phyloP scores from a whole-genome alignment of 352 stramenopile genomes.

The Pythium coloratum region DNA sequence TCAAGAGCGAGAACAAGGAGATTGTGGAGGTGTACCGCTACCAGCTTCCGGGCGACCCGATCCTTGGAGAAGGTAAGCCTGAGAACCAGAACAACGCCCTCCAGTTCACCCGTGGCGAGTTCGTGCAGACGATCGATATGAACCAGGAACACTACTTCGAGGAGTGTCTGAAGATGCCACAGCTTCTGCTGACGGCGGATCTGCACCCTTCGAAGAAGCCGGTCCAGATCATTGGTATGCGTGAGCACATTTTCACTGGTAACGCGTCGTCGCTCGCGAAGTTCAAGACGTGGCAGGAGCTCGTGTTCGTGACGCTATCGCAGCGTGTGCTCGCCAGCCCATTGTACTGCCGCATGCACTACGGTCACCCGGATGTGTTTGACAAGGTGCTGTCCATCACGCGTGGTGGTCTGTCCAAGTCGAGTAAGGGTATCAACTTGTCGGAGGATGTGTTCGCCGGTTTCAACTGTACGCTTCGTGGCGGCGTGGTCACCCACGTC shows the following conservation, averaged over 20 bases:
- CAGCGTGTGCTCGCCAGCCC: slow-evolving; percentile 78
- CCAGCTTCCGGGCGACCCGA: slow-evolving; percentile 76
- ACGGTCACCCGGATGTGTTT: slow-evolving; percentile 84
- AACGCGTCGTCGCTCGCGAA: slow-evolving; percentile 81
- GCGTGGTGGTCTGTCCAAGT: slow-evolving; percentile 74
- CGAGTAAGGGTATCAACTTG: slow-evolving; percentile 83
- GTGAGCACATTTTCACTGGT: slow-evolving; percentile 86
- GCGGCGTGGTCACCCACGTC: slow-evolving; percentile 76
- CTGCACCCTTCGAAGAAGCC: slow-evolving; percentile 67
- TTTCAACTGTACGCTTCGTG: slow-evolving; percentile 78
- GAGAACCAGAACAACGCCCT: slow-evolving; percentile 88
- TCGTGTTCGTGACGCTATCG: slow-evolving; percentile 84
- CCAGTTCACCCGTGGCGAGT: slow-evolving; percentile 80
- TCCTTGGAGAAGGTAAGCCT: slow-evolving; percentile 80
- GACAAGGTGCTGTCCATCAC: slow-evolving; percentile 79
- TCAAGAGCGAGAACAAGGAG: slow-evolving; percentile 75
- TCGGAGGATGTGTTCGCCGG: slow-evolving; percentile 86
- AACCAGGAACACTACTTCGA: slow-evolving; percentile 89
- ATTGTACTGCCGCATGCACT: slow-evolving; percentile 80
- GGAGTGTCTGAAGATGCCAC: slow-evolving; percentile 85
- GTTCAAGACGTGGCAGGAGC: slow-evolving; percentile 86
- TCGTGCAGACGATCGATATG: slow-evolving; percentile 89
- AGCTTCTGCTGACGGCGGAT: slow-evolving; percentile 72
- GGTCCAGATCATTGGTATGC: slow-evolving; percentile 84
- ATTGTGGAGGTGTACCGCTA: slow-evolving; percentile 84